phyloP scores from a whole-genome alignment of 257 asterid genomes.

The Ilex asprella region DNA sequence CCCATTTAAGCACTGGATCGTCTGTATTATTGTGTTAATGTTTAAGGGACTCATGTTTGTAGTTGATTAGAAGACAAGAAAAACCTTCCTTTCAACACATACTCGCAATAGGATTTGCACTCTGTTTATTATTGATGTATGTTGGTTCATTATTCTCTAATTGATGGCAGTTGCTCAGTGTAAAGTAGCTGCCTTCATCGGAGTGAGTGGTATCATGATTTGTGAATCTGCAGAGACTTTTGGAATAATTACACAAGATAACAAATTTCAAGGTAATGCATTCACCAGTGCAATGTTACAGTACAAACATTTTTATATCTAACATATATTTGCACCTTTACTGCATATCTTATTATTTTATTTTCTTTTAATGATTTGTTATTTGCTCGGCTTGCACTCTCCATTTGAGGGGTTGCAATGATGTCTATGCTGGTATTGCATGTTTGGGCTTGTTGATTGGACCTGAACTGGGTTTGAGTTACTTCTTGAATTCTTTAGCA shows the following conservation, averaged over 20 bases:
- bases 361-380: background rate
- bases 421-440: no score
- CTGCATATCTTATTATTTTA: no score
- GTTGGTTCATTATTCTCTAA: slow-evolving; percentile 3
- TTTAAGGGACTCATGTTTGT: no score
- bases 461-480: no score
- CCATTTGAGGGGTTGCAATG: no score
- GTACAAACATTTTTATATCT: background rate
- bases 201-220: slow-evolving; percentile 71
- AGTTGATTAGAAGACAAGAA: no score
- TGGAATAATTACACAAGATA: slow-evolving; percentile 73
- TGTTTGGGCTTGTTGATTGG: no score
- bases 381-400: background rate
- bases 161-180: slow-evolving; percentile 61
- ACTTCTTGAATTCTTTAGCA: no score
- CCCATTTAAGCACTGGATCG: slow-evolving; percentile 2
- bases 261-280: slow-evolving; percentile 65
- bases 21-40: background rate
- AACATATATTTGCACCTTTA: no score
- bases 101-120: background rate
- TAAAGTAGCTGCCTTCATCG: slow-evolving; percentile 40
- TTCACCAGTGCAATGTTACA: background rate
- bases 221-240: slow-evolving; percentile 84
- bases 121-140: background rate
- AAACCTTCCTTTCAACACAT: background rate